Percentiles rank a stretch among this genome's conserved stretches.
These are phyloP conservation scores for Austroboletus rostrupii DNA, from an alignment of 1,284 basidiomycete genomes.

Conservation along the genomic window DNA sequence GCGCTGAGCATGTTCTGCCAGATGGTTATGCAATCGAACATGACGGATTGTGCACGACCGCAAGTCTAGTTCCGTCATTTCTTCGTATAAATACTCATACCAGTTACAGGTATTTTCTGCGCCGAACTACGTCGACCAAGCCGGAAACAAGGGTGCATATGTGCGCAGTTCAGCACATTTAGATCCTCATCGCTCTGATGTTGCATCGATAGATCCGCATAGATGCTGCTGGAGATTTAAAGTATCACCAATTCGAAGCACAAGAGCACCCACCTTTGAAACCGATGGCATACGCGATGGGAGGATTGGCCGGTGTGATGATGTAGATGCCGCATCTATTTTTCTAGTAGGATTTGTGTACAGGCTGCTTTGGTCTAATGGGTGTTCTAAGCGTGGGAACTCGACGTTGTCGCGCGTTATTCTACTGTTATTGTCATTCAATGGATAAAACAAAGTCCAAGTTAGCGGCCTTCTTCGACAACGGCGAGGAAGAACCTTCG, in stretches of 20 bases:
- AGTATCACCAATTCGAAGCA: constrained; percentile 84
- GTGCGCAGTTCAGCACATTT: constrained; percentile 40
- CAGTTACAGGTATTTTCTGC: constrained; percentile 68
- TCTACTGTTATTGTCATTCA: neutral
- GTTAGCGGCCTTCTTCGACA: constrained; percentile 75
- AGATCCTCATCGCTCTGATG: constrained; percentile 3
- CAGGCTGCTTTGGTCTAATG: neutral
- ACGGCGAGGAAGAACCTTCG: constrained; percentile 75
- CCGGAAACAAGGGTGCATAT: constrained; percentile 78
- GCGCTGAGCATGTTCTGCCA: constrained; percentile 26
- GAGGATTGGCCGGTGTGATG: constrained; percentile 61
- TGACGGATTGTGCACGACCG: constrained; percentile 84
- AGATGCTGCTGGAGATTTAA: constrained; percentile 69
- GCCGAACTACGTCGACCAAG: constrained; percentile 83
- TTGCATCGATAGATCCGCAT: constrained; percentile 64
- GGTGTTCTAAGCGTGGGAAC: constrained; percentile 23
- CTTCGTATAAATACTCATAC: constrained; percentile 5
- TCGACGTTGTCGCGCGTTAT: neutral
- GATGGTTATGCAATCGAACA: constrained; percentile 89
- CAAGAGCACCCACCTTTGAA: constrained; percentile 85
- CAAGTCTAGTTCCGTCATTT: constrained; percentile 30
- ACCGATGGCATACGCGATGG: constrained; percentile 85
- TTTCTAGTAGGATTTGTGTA: neutral
- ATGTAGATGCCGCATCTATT: constrained; percentile 37
- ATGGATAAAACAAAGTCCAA: constrained; percentile 79